phyloP scores from a whole-genome alignment of 1,139 yeast genomes.

The Pichia sp. region DNA sequence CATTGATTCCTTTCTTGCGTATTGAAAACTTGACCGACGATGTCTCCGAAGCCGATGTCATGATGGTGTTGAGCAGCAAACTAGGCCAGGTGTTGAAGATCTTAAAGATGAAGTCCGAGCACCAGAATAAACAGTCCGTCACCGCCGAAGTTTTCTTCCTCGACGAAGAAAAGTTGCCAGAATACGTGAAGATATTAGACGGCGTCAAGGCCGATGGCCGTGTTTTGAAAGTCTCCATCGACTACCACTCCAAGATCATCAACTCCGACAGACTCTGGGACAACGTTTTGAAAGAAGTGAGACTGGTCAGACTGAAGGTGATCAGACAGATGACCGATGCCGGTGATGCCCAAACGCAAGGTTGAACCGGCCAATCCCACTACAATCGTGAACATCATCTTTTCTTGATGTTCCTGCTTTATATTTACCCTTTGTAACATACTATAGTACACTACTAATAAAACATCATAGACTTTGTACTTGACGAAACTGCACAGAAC shows the following conservation, averaged over 20 bases:
- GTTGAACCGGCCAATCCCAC: too few relatives aligned
- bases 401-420: too few relatives aligned
- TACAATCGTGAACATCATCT: too few relatives aligned
- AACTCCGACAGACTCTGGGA: constrained; percentile 19
- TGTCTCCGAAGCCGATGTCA: constrained; percentile 22
- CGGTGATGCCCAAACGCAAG: too few relatives aligned
- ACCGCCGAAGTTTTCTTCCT: constrained; percentile 28
- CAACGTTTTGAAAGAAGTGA: constrained; percentile 15
- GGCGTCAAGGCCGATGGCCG: constrained; percentile 25
- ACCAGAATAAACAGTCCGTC: constrained; percentile 11
- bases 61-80: constrained; percentile 9
- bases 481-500: too few relatives aligned
- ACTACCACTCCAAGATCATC: constrained; percentile 17
- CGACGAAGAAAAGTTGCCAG: constrained; percentile 14
- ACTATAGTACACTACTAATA: neutral
- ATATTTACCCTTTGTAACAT: neutral
- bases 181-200: constrained; percentile 19
- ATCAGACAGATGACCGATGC: neutral
- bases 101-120: constrained; percentile 7
- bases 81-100: constrained; percentile 13
- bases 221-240: constrained; percentile 17
- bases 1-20: constrained; percentile 23
- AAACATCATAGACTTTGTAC: neutral
- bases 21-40: constrained; percentile 22
- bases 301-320: constrained; percentile 7